Percentiles rank a stretch among this genome's conserved stretches.
Conservation (phyloP, 352 stramenopile species). For the Globisporangium emineosum region DNA sequence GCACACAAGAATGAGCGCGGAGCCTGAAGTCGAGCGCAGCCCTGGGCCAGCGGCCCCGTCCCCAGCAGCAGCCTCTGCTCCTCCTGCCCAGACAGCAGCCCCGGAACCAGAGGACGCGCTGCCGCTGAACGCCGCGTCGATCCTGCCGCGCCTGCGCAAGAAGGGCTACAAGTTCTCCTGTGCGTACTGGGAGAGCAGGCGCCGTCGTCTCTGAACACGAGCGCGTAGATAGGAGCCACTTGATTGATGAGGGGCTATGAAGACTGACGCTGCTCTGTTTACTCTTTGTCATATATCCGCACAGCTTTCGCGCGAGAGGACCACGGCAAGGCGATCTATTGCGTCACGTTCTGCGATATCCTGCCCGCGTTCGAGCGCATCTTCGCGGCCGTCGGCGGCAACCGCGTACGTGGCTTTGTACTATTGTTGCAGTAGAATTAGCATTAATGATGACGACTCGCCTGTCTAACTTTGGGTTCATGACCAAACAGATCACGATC, state of each 20-base stretch:
- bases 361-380: slow-evolving; percentile 64
- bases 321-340: slow-evolving; percentile 76
- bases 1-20: slow-evolving; percentile 3
- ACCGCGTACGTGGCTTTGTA: slow-evolving; percentile 38
- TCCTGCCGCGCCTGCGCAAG: slow-evolving; percentile 21
- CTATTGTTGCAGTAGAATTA: neutral
- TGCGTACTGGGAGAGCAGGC: neutral
- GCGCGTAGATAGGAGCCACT: no score
- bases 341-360: slow-evolving; percentile 69
- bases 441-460: no score
- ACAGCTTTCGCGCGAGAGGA: slow-evolving; percentile 70
- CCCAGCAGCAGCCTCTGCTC: neutral
- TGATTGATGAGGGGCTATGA: neutral
- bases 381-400: slow-evolving; percentile 69
- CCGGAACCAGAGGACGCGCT: slow-evolving; percentile 8
- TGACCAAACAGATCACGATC: slow-evolving; percentile 50
- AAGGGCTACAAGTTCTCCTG: slow-evolving; percentile 23
- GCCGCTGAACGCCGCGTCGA: slow-evolving; percentile 17
- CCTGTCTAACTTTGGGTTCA: no score
- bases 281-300: neutral
- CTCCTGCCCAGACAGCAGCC: neutral
- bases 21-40: slow-evolving; percentile 10
- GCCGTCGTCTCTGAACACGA: no score
- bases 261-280: neutral
- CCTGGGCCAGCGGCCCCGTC: neutral